Conservation (phyloP, 768 basidiomycete genomes). For the Phallus indusiatus region DNA sequence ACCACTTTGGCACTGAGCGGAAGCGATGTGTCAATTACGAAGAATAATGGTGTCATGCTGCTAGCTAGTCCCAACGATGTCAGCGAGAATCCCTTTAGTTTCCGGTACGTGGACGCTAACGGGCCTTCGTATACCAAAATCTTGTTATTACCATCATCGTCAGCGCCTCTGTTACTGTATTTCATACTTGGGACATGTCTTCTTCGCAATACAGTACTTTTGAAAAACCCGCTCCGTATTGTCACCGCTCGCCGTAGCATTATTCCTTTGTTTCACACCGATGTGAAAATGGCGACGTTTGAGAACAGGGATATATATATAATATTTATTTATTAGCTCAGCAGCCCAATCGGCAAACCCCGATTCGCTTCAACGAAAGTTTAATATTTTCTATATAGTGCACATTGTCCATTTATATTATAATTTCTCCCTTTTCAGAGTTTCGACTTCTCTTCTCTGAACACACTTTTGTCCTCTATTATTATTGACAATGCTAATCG, state of each 20-base stretch:
- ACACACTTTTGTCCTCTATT: slow-evolving; percentile 44
- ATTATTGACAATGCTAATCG: slow-evolving; percentile 48
- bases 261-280: background rate
- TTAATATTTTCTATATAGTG: too few relatives aligned
- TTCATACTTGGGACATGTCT: background rate
- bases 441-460: slow-evolving; percentile 18
- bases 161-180: background rate
- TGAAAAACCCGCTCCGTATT: background rate
- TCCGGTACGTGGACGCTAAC: slow-evolving; percentile 59
- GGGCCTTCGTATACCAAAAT: slow-evolving; percentile 51
- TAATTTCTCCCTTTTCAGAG: slow-evolving; percentile 15
- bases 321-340: too few relatives aligned
- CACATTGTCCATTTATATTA: too few relatives aligned
- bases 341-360: too few relatives aligned
- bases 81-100: slow-evolving; percentile 76
- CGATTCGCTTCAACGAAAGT: too few relatives aligned
- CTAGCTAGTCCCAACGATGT: slow-evolving; percentile 63
- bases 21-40: slow-evolving; percentile 69
- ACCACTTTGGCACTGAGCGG: slow-evolving; percentile 59
- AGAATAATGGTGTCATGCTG: slow-evolving; percentile 69
- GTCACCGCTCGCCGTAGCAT: background rate
- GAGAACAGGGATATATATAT: too few relatives aligned
- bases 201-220: background rate
- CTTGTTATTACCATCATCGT: background rate
- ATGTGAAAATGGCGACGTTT: background rate